Base-by-base conservation (phyloP, 768 basidiomycete genomes). In the Agaricus blazei region DNA sequence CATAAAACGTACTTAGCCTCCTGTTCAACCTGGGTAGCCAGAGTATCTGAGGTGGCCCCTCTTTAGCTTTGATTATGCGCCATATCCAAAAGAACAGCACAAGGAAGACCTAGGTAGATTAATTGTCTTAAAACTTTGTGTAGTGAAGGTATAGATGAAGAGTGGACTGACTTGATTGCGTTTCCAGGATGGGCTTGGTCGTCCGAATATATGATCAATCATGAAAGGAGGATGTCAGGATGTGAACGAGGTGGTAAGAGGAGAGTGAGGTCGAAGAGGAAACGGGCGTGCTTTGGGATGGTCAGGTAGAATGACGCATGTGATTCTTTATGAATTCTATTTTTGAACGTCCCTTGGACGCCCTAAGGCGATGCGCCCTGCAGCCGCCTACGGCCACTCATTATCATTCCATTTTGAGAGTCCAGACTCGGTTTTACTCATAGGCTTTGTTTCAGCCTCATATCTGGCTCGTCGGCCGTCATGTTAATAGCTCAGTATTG, bases 11-110 rank as follows among this genome's bases (percentile, higher is more conserved):
- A 91, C 88, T 72, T 9, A 92, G 73, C 9, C 65, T 63, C 62
- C 76, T 78, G 64, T 90, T 92, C 19, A 78, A 60, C 37, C 70
- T 70, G 45, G 80, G 77, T 0, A 92, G 64, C 81, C 83, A 84
- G 34, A 88, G 64, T n/a, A 90, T 52, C 14, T 81, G 76, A 0
- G 92, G 92, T 24, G 84, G 86, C 1, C 73, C 70, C 0, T 81
- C 74, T 57, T 79, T 80, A 1, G 90, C 89, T 7, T 79, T 74
- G 15, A 80, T 64, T 54, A 98, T 84, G 24, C 89, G 75, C 83
- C 87, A 93, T 52, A 88, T 63, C 94, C 95, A 98, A 72, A 98
- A 97, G 68, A 91, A 64, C 59, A 97, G 81, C 62, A 97, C 90
- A 47, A 97, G 77, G 64, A 95, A 85, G 51, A 97, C 92, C 87